These are phyloP conservation scores for Aspergillus texensis DNA, from an alignment of 2,329 filamentous ascomycete genomes.

Conservation along the genomic window DNA sequence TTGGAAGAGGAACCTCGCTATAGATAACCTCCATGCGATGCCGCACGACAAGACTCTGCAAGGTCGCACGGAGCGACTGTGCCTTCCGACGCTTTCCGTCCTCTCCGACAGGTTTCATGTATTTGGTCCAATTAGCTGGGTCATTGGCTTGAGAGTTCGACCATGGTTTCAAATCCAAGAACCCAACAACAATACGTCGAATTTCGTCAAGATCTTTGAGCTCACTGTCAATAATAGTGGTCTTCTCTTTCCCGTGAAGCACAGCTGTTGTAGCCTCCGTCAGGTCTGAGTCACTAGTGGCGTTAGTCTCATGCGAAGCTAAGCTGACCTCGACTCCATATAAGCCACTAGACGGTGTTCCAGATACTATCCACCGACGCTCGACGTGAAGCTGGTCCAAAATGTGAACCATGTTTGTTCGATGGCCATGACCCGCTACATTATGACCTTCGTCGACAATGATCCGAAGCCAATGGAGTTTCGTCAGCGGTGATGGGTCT, in stretches of 20 bases:
- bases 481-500: slow-evolving; percentile 65
- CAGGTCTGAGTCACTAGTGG: slow-evolving; percentile 37
- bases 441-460: slow-evolving; percentile 92
- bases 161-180: slow-evolving; percentile 79
- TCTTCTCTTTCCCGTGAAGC: slow-evolving; percentile 38
- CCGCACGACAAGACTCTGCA: slow-evolving; percentile 81
- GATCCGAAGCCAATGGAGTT: slow-evolving; percentile 81
- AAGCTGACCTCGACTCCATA: slow-evolving; percentile 72
- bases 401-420: slow-evolving; percentile 61
- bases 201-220: slow-evolving; percentile 67
- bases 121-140: slow-evolving; percentile 70
- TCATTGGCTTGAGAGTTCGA: slow-evolving; percentile 62
- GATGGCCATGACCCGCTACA: slow-evolving; percentile 68
- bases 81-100: slow-evolving; percentile 54
- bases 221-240: slow-evolving; percentile 55
- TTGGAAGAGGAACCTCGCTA: slow-evolving; percentile 66
- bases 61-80: slow-evolving; percentile 61
- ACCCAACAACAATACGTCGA: slow-evolving; percentile 68
- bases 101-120: slow-evolving; percentile 65
- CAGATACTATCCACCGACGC: slow-evolving; percentile 84
- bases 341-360: slow-evolving; percentile 82
- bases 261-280: slow-evolving; percentile 34
- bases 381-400: slow-evolving; percentile 61
- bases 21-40: slow-evolving; percentile 74
- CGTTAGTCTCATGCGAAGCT: slow-evolving; percentile 42